Base-by-base conservation (phyloP, 306 rosid species). In the Argentina anserina region DNA sequence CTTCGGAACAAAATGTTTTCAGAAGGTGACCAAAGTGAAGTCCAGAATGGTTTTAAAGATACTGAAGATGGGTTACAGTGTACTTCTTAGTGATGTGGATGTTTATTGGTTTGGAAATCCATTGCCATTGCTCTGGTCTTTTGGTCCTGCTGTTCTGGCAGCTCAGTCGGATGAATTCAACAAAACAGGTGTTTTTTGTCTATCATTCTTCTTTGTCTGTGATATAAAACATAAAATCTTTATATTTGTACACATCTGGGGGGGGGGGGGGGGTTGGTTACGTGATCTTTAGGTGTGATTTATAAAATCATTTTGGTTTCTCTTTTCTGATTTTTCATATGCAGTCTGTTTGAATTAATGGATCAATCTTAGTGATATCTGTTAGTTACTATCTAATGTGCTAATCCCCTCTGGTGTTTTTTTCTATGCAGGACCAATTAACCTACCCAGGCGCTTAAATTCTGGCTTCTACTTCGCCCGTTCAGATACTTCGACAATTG, bases 21-120 rank as follows among this genome's bases (percentile, higher is more conserved):
- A 86, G 77, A 91, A 86, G 89, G 98, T 94, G 84, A 94, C 97
- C 39, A 91, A 94, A 82, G 97, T 94, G 79, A 91, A 91, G 85
- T 94, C 98, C 59, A 88, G 91, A 83, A 75, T 83, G 77, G 97
- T 94, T 79, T 73, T 94, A 70, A 84, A 81, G 81, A 94, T 91
- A 75, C 86, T 89, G 75, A 87, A 84, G 87, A 81, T 91, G 39
- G 99, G 95, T 39, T 94, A 89, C 88, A 94, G 85, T 63, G 96
- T 91, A 71, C 90, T 94, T 76, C 96, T 94, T 34, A 94, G 96
- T 70, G 97, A 94, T 75, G 96, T 89, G 34, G 99, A 94, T 76
- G 79, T 81, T 25, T 91, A 89, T 77, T 94, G 99, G 99, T 94
- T 94, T 80, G 78, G 66, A 77, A 94, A 85, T 70, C 96, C 99